A percentile compares a stretch with the other conserved stretches of the same genome.
Evolutionary conservation across 352 stramenopile species (phyloP).

Genomic region (Albugo candida): DNA sequence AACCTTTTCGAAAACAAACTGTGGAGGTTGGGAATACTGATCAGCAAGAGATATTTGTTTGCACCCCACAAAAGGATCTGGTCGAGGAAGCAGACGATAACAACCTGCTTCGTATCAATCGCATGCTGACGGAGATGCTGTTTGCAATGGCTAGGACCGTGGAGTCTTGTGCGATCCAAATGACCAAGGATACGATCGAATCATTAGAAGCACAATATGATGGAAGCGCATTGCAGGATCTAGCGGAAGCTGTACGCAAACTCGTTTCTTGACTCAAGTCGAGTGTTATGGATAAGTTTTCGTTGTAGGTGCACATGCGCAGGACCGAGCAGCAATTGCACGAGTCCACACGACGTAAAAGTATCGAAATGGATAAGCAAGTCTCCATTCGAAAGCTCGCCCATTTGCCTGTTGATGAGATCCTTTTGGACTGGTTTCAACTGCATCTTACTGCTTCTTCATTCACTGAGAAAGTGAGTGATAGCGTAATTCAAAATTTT

Average conservation of each 20-base stretch:
- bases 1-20: slow-evolving; percentile 7
- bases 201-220: slow-evolving; percentile 60
- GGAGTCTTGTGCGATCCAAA: slow-evolving; percentile 65
- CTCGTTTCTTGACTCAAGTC: background rate
- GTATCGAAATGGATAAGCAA: too few species aligned
- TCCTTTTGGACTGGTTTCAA: slow-evolving; percentile 57
- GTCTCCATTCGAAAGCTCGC: slow-evolving; percentile 37
- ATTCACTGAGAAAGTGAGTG: slow-evolving; percentile 31
- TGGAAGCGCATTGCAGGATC: slow-evolving; percentile 29
- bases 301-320: background rate
- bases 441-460: slow-evolving; percentile 51
- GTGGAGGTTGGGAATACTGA: slow-evolving; percentile 35
- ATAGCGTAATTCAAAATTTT: slow-evolving; percentile 64
- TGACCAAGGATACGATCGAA: slow-evolving; percentile 66
- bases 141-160: slow-evolving; percentile 75
- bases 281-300: background rate
- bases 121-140: slow-evolving; percentile 62
- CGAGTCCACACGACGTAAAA: too few species aligned
- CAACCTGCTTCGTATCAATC: slow-evolving; percentile 40
- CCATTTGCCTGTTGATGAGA: slow-evolving; percentile 48
- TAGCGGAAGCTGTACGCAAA: slow-evolving; percentile 23
- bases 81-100: slow-evolving; percentile 9
- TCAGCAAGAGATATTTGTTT: slow-evolving; percentile 1
- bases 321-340: too few species aligned
- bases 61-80: slow-evolving; percentile 14